phyloP scores from a whole-genome alignment of 106 monocot genomes.

The Platanthera guangdongensis region DNA sequence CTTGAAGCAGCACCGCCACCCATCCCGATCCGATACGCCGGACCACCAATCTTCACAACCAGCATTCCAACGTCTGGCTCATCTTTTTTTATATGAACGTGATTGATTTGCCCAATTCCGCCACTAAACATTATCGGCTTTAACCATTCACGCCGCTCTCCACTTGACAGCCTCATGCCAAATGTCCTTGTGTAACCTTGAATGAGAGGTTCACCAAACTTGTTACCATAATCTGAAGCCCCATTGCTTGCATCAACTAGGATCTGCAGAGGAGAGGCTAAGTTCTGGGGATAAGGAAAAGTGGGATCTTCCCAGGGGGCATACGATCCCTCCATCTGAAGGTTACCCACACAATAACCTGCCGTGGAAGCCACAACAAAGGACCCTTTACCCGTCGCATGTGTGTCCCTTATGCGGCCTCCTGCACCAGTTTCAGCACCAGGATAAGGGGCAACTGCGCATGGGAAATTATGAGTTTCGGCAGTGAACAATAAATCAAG shows the following conservation, averaged over 20 bases:
- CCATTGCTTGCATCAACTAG: constrained; percentile 84
- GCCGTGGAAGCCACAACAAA: constrained; percentile 94
- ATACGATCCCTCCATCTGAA: constrained; percentile 64
- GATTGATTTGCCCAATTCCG: constrained; percentile 87
- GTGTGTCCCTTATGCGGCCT: constrained; percentile 90
- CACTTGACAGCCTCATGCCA: constrained; percentile 66
- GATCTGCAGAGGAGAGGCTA: constrained; percentile 81
- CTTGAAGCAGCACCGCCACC: constrained; percentile 98
- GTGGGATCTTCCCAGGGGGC: constrained; percentile 85
- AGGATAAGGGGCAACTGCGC: constrained; percentile 96
- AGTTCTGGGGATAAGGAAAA: constrained; percentile 70
- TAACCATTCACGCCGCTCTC: constrained; percentile 91
- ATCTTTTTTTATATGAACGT: constrained; percentile 62
- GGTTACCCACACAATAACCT: constrained; percentile 95
- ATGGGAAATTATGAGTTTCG: constrained; percentile 96
- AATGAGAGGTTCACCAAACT: constrained; percentile 94
- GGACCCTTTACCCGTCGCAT: constrained; percentile 91
- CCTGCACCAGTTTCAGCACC: constrained; percentile 97
- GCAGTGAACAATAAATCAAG: constrained; percentile 89
- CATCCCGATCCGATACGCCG: constrained; percentile 95
- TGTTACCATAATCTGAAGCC: constrained; percentile 96
- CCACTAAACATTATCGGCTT: constrained; percentile 98
- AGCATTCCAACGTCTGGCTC: constrained; percentile 91
- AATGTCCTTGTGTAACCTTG: constrained; percentile 87
- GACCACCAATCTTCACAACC: constrained; percentile 97